A percentile compares a stretch with the other conserved stretches of the same genome.
Conservation (phyloP, 2,329 filamentous ascomycete genomes). For the Penicillium griseofulvum region DNA sequence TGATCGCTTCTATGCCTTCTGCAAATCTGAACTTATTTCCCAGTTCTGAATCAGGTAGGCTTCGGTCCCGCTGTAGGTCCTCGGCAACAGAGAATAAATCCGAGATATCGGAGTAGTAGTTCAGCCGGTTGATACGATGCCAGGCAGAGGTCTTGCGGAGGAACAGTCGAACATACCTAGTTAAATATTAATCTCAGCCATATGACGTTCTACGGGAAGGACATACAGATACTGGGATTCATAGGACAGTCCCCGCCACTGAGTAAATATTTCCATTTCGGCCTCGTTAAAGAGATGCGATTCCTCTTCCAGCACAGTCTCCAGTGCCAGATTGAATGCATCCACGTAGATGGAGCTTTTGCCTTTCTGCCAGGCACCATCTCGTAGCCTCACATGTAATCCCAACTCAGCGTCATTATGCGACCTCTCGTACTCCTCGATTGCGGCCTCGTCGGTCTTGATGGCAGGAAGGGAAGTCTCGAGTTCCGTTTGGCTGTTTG, state of each 20-base stretch:
- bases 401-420: slow-evolving; percentile 46
- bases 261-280: slow-evolving; percentile 71
- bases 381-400: slow-evolving; percentile 53
- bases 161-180: slow-evolving; percentile 86
- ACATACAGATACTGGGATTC: slow-evolving; percentile 86
- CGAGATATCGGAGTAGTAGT: slow-evolving; percentile 79
- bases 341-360: slow-evolving; percentile 94
- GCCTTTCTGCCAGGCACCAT: slow-evolving; percentile 67
- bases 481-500: slow-evolving; percentile 59
- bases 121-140: slow-evolving; percentile 76
- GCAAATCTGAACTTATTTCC: slow-evolving; percentile 70
- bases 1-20: slow-evolving; percentile 73
- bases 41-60: slow-evolving; percentile 58
- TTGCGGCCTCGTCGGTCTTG: slow-evolving; percentile 66
- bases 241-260: slow-evolving; percentile 73
- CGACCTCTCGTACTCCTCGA: slow-evolving; percentile 74
- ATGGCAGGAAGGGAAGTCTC: slow-evolving; percentile 70
- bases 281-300: slow-evolving; percentile 78
- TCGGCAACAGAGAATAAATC: slow-evolving; percentile 66
- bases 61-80: slow-evolving; percentile 59
- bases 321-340: slow-evolving; percentile 88
- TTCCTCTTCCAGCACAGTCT: slow-evolving; percentile 87
- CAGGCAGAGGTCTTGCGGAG: slow-evolving; percentile 86
- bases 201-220: neutral
- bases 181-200: neutral